Evolutionary conservation across 768 basidiomycete genomes (phyloP), one percentile per base, ranked within the genome.

Genomic region (Xanthoconium stramineum): DNA sequence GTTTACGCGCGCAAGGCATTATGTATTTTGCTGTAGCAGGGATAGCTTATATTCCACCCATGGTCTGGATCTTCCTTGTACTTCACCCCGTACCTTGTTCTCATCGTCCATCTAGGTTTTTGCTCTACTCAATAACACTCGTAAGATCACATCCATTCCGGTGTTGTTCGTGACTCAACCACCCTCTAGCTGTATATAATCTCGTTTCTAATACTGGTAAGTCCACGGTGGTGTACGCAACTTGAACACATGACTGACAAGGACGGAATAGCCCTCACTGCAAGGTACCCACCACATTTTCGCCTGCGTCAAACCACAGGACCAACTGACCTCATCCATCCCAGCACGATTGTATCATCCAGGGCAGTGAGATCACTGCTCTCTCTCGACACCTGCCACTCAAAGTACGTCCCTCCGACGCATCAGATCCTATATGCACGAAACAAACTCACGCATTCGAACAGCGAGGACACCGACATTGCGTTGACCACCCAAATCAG

Each of bases 1-100:
- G 48, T 17, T 40, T 68, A 17, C 29, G 30, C 20, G 19, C 29
- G 15, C 69, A 68, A 30, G 66, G 61, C 11, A 45, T 60, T 3
- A 11, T 53, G 9, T 61, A 65, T 44, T 55, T 59, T 36, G 52
- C 47, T 15, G 33, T 60, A 1, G 54, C 55, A 6, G 55, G 48
- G 3, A 14, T 63, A 13, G 39, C 49, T 1, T 63, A 58, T 28
- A 40, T 70, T 15, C 52, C 49, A 24, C 0, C n/a, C 48, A 8
- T 44, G 20, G 17, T 24, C 14, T 65, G 64, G 24, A 24, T 24
- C 4, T 24, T 24, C 24, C 24, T 24, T 24, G 24, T 4, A 4
- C 24, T 24, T 24, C 24, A 24, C 24, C 24, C 24, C 24, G 24
- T 24, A 24, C 24, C 24, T 24, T 24, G 24, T 24, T 24, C 24